Conservation (phyloP, 805 yeast genomes). For the Yamadazyma olivae region DNA sequence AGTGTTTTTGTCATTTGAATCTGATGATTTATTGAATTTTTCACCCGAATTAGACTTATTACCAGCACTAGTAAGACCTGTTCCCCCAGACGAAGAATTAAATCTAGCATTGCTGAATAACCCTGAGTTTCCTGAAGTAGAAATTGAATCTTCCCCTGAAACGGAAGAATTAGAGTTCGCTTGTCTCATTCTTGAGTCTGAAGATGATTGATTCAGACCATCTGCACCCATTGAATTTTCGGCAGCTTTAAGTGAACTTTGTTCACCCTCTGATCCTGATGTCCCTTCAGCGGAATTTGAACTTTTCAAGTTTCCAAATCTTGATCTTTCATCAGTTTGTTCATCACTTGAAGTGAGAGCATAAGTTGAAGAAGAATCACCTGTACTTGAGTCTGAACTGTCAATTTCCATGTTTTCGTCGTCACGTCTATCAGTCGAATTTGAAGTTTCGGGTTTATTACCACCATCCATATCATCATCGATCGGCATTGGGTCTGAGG, state of each 20-base stretch:
- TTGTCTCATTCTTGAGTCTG: no score
- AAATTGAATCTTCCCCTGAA: no score
- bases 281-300: conserved; percentile 4
- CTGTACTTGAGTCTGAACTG: conserved; percentile 9
- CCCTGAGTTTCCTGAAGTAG: no score
- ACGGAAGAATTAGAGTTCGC: no score
- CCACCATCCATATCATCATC: conserved; percentile 1
- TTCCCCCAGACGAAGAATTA: no score
- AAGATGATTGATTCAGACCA: no score
- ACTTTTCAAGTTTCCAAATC: not conserved
- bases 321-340: conserved; percentile 7
- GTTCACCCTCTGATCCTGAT: no score
- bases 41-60: not conserved
- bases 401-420: conserved; percentile 11
- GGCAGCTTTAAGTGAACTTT: no score
- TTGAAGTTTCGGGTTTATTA: no score
- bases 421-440: not conserved
- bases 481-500: conserved; percentile 15
- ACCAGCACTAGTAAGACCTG: no score
- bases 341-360: conserved; percentile 14
- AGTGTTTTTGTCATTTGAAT: not conserved
- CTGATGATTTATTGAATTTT: not conserved
- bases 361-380: conserved; percentile 10
- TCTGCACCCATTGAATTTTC: no score
- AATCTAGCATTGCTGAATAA: not conserved